Conservation (phyloP, 768 basidiomycete genomes). For the Tulasnella calospora region DNA sequence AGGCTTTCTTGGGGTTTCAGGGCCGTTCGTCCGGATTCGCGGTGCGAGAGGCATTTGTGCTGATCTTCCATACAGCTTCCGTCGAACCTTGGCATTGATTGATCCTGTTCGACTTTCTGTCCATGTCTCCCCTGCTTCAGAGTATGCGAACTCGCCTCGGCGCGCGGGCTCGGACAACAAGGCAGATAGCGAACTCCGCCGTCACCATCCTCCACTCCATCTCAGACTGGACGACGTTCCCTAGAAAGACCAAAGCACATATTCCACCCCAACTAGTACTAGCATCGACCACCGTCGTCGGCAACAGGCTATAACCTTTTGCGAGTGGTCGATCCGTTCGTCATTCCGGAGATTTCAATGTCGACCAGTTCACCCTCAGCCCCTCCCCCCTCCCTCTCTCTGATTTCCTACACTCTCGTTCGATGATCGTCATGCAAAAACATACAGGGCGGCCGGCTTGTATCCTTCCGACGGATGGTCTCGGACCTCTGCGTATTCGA, state of each 20-base stretch:
- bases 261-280: conserved; percentile 86
- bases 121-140: too few species aligned
- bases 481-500: conserved; percentile 88
- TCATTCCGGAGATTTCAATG: background rate
- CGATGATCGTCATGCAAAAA: too few species aligned
- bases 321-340: conserved; percentile 52
- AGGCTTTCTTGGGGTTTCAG: too few species aligned
- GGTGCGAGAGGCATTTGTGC: too few species aligned
- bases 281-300: conserved; percentile 85
- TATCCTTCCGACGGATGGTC: conserved; percentile 82
- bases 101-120: too few species aligned
- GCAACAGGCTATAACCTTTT: conserved; percentile 84
- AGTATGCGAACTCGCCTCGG: too few species aligned
- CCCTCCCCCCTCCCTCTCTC: background rate
- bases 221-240: conserved; percentile 83
- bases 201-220: conserved; percentile 68
- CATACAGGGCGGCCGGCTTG: conserved; percentile 85
- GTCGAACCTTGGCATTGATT: too few species aligned
- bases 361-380: background rate
- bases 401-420: too few species aligned
- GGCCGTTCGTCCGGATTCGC: too few species aligned
- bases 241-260: conserved; percentile 76
- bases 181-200: background rate
- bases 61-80: too few species aligned
- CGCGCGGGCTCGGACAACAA: too few species aligned